Evolutionary conservation across 352 stramenopile genomes (phyloP).

Genomic region (Pythium rhizo-oryzae): DNA sequence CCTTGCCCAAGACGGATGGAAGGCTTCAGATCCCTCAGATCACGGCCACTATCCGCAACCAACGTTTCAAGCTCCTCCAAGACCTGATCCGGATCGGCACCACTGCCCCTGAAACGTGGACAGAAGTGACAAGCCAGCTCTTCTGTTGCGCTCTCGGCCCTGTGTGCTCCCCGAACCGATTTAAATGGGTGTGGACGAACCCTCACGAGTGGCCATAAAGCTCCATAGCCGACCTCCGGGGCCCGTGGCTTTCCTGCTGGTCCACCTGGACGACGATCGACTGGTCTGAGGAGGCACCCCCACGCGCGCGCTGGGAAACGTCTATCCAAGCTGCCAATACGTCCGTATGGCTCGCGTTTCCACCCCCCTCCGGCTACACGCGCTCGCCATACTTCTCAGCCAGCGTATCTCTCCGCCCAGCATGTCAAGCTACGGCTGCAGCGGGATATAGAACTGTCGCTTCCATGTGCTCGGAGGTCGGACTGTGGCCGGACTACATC

Average conservation of each 20-base stretch:
- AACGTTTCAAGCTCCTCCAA: not conserved
- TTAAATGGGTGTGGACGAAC: not conserved
- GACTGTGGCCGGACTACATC: not conserved
- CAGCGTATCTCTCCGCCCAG: not conserved
- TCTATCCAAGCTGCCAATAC: not conserved
- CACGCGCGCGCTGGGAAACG: not conserved
- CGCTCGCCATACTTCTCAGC: not conserved
- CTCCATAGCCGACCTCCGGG: not conserved
- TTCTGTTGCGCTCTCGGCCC: not conserved
- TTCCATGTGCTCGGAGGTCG: not conserved
- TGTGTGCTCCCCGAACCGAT: not conserved
- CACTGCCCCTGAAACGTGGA: not conserved
- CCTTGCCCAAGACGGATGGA: not conserved
- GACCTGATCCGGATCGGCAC: not conserved
- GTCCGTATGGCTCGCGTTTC: not conserved
- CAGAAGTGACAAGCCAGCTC: not conserved
- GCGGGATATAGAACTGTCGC: not conserved
- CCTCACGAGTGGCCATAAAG: not conserved
- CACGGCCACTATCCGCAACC: not conserved
- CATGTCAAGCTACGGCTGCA: not conserved
- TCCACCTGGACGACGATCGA: not conserved
- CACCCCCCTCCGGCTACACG: not conserved
- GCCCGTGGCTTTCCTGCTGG: not conserved
- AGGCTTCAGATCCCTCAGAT: not conserved
- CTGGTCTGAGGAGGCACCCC: not conserved